Conservation (phyloP, 176 grass and related monocot species). For the Saccharum officinarum region DNA sequence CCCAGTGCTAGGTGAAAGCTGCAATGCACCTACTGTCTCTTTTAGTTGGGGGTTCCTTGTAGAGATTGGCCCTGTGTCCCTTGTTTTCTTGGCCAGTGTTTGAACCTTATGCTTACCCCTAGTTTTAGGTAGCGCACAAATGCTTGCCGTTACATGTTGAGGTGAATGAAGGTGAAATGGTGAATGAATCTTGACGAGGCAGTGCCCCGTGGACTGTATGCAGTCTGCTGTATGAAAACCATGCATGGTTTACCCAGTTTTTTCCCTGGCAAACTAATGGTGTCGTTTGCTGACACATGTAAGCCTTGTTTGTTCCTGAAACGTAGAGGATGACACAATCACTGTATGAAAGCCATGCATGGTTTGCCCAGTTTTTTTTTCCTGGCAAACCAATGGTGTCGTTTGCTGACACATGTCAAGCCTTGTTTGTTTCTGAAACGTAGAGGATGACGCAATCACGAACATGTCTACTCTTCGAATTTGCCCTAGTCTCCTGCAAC, state of each 20-base stretch:
- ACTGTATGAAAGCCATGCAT: not conserved
- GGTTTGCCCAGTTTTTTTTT: not conserved
- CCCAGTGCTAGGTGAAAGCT: constrained; percentile 36
- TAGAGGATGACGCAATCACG: not conserved
- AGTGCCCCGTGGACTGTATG: not conserved
- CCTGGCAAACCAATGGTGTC: not conserved
- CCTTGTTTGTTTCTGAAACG: not conserved
- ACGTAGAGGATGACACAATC: not conserved
- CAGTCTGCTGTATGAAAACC: not conserved
- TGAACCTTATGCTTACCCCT: not conserved
- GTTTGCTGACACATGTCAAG: not conserved
- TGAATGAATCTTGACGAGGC: not conserved
- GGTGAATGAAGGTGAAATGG: not conserved
- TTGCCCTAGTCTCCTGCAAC: too few species aligned
- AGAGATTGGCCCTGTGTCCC: constrained; percentile 34
- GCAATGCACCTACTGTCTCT: not conserved
- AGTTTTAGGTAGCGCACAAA: constrained; percentile 16
- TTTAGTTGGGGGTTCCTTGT: constrained; percentile 28
- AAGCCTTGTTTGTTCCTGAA: not conserved
- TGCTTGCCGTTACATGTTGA: not conserved
- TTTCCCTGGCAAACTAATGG: not conserved
- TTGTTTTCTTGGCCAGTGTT: constrained; percentile 31
- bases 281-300: not conserved
- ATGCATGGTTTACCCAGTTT: not conserved
- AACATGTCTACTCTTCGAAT: not conserved